Evolutionary conservation across 352 stramenopile species (phyloP).

Genomic region (Pythium scleroteichum): DNA sequence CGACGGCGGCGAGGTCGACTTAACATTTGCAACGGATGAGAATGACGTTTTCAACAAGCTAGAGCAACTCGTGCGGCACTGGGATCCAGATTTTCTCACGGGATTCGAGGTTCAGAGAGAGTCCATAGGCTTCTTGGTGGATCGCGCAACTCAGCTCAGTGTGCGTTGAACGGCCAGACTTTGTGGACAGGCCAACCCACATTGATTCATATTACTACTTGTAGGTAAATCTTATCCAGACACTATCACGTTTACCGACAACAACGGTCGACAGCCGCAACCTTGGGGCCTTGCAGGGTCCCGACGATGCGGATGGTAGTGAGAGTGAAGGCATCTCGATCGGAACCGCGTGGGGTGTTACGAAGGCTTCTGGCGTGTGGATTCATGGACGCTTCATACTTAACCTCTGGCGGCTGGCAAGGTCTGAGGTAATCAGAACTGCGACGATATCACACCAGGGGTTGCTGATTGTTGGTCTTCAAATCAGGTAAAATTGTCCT

Average conservation of each 20-base stretch:
- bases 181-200: too few relatives aligned
- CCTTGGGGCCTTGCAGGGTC: slow-evolving; percentile 17
- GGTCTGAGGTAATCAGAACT: slow-evolving; percentile 84
- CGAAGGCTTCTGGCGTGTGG: slow-evolving; percentile 87
- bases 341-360: slow-evolving; percentile 75
- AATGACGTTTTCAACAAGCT: slow-evolving; percentile 22
- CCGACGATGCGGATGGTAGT: slow-evolving; percentile 29
- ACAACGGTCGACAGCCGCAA: slow-evolving; percentile 34
- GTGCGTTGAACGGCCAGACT: too few relatives aligned
- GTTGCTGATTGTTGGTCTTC: too few relatives aligned
- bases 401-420: slow-evolving; percentile 91
- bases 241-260: slow-evolving; percentile 30
- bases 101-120: slow-evolving; percentile 29
- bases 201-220: too few relatives aligned
- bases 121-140: slow-evolving; percentile 24
- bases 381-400: slow-evolving; percentile 89
- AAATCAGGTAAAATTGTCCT: slow-evolving; percentile 55
- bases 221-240: slow-evolving; percentile 37
- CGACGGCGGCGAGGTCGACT: slow-evolving; percentile 20
- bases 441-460: too few relatives aligned
- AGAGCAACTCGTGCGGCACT: slow-evolving; percentile 22
- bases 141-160: slow-evolving; percentile 28
- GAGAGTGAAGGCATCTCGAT: slow-evolving; percentile 44
- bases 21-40: slow-evolving; percentile 33
- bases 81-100: slow-evolving; percentile 31